Base-by-base conservation (phyloP, 202 grass and related monocot genomes). In the Schoenoplectus triqueter region DNA sequence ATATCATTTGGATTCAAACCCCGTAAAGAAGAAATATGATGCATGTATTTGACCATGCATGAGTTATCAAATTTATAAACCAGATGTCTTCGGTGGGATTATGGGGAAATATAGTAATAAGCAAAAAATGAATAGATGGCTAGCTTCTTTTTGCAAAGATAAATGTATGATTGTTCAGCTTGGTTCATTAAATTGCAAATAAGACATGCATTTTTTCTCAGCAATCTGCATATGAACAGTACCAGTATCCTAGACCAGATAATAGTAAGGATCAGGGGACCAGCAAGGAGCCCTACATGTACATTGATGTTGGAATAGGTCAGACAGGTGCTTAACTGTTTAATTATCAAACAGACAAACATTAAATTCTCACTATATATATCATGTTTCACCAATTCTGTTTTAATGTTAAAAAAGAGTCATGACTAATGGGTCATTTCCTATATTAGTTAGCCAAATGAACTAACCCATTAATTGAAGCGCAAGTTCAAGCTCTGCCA, bases 151-250 rank as follows among this genome's bases (percentile, higher is more conserved):
- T 31, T 31, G 31, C 31, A 31, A 31, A 47, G 45, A 47, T 47
- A 6, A 4, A 47, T 47, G 2, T 47, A 47, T 68, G 66, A 66
- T 40, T 66, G 21, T 73, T n/a, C 17, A 47, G 6, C 18, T 13
- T 11, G 31, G 8, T 51, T 46, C 70, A 51, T 50, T 73, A 73
- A 73, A 73, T 73, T 51, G 70, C 46, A 50, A 47, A 19, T 51
- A 51, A 21, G 70, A 51, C 42, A 71, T 73, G 69, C 45, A 72
- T 10, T 18, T 73, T 10, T 49, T 13, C 20, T 1, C 57, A 61
- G 9, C 8, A 17, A 49, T 47, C 17, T 10, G 11, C 3, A 20
- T 11, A 21, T 73, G 46, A 73, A 73, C 9, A 73, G 17, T 21
- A 50, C 17, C 15, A 71, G 68, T 48, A 71, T 18, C 45, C 17